These are phyloP conservation scores for Bryum argenteum DNA, from an alignment of 225 moss, liverwort and hornwort genomes.

Conservation along the genomic window DNA sequence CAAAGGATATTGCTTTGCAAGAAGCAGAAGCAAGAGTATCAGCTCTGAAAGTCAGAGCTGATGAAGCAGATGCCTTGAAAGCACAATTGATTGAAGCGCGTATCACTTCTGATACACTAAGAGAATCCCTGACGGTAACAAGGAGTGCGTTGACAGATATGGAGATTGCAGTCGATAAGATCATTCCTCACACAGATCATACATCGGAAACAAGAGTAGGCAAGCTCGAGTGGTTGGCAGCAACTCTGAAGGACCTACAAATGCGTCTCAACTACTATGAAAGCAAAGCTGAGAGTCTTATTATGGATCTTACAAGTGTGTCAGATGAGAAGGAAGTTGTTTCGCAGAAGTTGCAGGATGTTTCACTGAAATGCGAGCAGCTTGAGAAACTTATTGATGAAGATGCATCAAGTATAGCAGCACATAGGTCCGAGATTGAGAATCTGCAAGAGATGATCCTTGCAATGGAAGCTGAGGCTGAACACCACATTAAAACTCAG, in stretches of 20 bases:
- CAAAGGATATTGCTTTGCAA: constrained; percentile 42
- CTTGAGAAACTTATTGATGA: constrained; percentile 31
- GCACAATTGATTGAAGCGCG: constrained; percentile 33
- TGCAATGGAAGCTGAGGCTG: constrained; percentile 35
- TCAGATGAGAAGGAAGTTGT: constrained; percentile 38
- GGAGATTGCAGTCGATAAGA: constrained; percentile 40
- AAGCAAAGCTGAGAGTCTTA: constrained; percentile 44
- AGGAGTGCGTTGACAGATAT: constrained; percentile 28
- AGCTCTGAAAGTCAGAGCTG: constrained; percentile 28
- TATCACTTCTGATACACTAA: constrained; percentile 23
- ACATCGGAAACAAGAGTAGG: constrained; percentile 24
- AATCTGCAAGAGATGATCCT: constrained; percentile 25
- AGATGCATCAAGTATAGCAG: constrained; percentile 33
- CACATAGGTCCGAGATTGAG: constrained; percentile 42
- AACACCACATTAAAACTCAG: constrained; percentile 30
- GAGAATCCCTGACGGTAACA: constrained; percentile 37
- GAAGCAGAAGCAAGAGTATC: constrained; percentile 40
- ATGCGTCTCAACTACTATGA: constrained; percentile 35
- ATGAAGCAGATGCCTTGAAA: constrained; percentile 37
- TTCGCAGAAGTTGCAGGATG: constrained; percentile 37
- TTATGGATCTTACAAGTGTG: constrained; percentile 37
- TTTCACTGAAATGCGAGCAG: constrained; percentile 21
- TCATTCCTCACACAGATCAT: constrained; percentile 26
- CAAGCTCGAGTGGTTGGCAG: constrained; percentile 41
- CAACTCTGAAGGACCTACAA: constrained; percentile 33